Evolutionary conservation across 768 basidiomycete species (phyloP).

Genomic region (Russula sp.): DNA sequence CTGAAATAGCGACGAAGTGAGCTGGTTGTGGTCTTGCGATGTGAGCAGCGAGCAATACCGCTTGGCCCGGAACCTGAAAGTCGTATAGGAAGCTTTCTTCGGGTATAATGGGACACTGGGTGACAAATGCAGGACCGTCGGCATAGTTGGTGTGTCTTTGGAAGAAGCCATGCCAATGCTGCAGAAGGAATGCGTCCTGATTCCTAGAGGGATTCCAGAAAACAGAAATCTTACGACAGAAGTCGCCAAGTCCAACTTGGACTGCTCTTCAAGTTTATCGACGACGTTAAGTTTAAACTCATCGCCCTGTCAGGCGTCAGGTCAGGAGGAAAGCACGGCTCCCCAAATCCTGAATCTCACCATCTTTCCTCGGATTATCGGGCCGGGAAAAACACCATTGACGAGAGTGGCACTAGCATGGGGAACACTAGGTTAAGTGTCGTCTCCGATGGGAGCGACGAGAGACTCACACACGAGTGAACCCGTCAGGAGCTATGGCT

Average conservation of each 20-base stretch:
- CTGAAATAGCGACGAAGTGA: not conserved
- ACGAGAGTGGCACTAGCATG: not conserved
- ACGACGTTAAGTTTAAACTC: conserved; percentile 1
- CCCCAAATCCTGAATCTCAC: not conserved
- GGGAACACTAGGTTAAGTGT: not conserved
- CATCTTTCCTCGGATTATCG: conserved; percentile 7
- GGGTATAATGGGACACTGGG: conserved; percentile 27
- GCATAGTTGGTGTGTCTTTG: conserved; percentile 18
- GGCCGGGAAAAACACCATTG: not conserved
- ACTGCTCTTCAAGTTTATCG: not conserved
- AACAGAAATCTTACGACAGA: conserved; percentile 11
- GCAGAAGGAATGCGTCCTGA: not conserved
- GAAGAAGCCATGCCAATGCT: conserved; percentile 28
- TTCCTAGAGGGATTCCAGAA: not conserved
- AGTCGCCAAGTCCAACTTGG: conserved; percentile 13
- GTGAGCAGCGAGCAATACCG: not conserved
- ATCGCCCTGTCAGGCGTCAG: not conserved
- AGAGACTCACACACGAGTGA: conserved; percentile 15
- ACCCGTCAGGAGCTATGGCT: conserved; percentile 27
- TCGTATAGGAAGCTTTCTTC: conserved; percentile 12
- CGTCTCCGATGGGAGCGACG: too few relatives aligned
- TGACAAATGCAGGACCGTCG: conserved; percentile 23
- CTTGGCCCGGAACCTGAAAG: conserved; percentile 18
- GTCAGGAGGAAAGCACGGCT: not conserved
- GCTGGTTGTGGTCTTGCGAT: not conserved